Percentiles rank a stretch among this genome's conserved stretches.
Conservation (phyloP, 805 yeast species). For the Candida oleophila region DNA sequence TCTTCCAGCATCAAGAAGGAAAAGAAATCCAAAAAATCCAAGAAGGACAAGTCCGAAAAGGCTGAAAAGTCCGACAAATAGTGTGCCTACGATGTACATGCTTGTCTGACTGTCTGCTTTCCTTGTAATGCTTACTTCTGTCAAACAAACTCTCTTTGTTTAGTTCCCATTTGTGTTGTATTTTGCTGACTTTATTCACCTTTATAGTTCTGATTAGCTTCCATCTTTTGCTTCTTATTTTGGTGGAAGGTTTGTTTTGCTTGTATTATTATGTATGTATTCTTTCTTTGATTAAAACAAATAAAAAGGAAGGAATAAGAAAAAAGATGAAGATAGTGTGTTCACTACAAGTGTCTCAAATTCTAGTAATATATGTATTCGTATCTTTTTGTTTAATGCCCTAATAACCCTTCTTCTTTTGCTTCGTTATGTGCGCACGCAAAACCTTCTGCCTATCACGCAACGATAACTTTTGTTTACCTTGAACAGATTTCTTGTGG, state of each 20-base stretch:
- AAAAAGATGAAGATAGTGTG: no score
- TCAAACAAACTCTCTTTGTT: not conserved
- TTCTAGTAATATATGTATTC: not conserved
- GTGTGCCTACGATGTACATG: not conserved
- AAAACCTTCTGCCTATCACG: constrained; percentile 87
- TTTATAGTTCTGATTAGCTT: constrained; percentile 1
- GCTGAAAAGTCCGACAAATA: constrained; percentile 6
- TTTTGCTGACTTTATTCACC: not conserved
- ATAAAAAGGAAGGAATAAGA: no score
- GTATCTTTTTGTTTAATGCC: not conserved
- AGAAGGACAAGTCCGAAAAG: constrained; percentile 6
- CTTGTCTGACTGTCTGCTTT: not conserved
- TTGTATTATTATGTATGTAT: not conserved
- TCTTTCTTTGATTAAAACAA: no score
- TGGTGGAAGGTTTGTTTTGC: constrained; percentile 1
- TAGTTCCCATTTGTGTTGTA: constrained; percentile 1
- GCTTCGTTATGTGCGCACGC: constrained; percentile 83
- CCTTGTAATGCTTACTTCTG: not conserved
- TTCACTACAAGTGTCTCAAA: not conserved
- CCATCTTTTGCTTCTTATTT: constrained; percentile 5
- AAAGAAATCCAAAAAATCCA: constrained; percentile 12
- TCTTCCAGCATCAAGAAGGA: constrained; percentile 10
- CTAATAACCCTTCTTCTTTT: constrained; percentile 80
- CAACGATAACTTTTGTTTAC: constrained; percentile 85
- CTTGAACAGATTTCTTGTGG: constrained; percentile 91